Percentiles rank a stretch among this genome's conserved stretches.
Evolutionary conservation across 192 early-diverging fungal species (phyloP).

Genomic region (Helicostylum pulchrum): DNA sequence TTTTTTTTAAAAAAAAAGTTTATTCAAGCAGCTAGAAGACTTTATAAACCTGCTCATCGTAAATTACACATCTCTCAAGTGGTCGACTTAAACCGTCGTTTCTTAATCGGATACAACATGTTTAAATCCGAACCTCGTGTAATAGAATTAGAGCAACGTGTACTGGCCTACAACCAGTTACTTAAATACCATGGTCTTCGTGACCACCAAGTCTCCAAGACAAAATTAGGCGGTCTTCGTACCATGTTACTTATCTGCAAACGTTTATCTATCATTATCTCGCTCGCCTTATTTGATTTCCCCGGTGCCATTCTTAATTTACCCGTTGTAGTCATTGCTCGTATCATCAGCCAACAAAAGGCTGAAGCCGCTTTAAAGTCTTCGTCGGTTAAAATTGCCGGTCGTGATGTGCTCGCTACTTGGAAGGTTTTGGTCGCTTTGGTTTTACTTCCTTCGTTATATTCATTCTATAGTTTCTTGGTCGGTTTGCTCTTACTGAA

Average conservation of each 20-base stretch:
- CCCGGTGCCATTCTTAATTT: conserved; percentile 72
- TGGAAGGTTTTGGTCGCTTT: conserved; percentile 88
- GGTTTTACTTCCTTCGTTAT: conserved; percentile 71
- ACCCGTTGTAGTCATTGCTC: conserved; percentile 52
- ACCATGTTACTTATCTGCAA: conserved; percentile 67
- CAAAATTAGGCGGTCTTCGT: conserved; percentile 59
- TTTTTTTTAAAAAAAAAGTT: conserved; percentile 54
- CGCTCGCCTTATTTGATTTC: conserved; percentile 73
- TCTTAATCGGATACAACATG: conserved; percentile 76
- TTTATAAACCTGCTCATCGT: conserved; percentile 87
- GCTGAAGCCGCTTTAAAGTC: conserved; percentile 75
- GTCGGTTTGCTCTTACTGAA: conserved; percentile 42
- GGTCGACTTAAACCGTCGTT: conserved; percentile 85
- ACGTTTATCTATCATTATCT: conserved; percentile 61
- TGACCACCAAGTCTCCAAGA: conserved; percentile 93
- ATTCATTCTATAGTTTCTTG: conserved; percentile 64
- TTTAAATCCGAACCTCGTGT: conserved; percentile 81
- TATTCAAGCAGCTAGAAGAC: conserved; percentile 87
- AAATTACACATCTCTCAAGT: conserved; percentile 81
- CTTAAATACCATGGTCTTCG: conserved; percentile 89
- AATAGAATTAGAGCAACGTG: conserved; percentile 64
- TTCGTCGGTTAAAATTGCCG: conserved; percentile 91
- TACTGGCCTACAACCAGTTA: conserved; percentile 83
- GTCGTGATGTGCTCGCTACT: conserved; percentile 91
- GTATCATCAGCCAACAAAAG: conserved; percentile 49